Evolutionary conservation across 345 rosid species (phyloP), one percentile per base, ranked within the genome.

Genomic region (Capsella bursapastoris): DNA sequence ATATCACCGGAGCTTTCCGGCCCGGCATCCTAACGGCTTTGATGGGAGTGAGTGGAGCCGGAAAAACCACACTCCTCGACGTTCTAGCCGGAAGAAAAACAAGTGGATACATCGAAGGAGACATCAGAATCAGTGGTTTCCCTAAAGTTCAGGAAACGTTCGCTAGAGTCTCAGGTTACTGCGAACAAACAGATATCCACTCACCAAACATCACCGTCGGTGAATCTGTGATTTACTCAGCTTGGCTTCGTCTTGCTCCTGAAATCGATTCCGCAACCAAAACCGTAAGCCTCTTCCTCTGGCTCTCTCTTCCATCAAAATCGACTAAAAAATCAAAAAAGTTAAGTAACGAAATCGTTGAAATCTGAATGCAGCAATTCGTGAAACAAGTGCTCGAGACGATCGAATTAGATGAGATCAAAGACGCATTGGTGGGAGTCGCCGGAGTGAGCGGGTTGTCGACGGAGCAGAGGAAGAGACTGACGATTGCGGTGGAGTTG

Each of bases 11-110:
- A 68, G 86, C 90, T 76, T 91, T 91, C 64, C 86, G 88, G 70
- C 97, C 96, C 1, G 97, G 97, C 13, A 73, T 85, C 15, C 73
- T 91, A 70, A 89, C 96, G 68, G 91, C 96, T 18, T 74, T 89
- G 14, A 86, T 91, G 57, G 97, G 97, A 2, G 89, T 89, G 0
- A 89, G 93, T 59, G 97, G 97, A 27, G 97, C 97, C 6, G 97
- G 97, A 11, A 91, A 89, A 79, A 91, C 97, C 29, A 91, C 97
- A 1, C 80, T 91, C 67, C 88, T 91, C 87, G 97, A 91, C 69
- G 96, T 91, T 12, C 14, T 78, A 45, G 78, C 82, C 35, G 82
- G 82, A 61, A 85, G 97, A 64, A 91, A 91, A 77, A 91, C 89
- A 0, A 84, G 87, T 10, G 95, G 97, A 0, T 87, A 83, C 61